Evolutionary conservation across 345 rosid genomes (phyloP).

Genomic region (Melaleuca alternifolia): DNA sequence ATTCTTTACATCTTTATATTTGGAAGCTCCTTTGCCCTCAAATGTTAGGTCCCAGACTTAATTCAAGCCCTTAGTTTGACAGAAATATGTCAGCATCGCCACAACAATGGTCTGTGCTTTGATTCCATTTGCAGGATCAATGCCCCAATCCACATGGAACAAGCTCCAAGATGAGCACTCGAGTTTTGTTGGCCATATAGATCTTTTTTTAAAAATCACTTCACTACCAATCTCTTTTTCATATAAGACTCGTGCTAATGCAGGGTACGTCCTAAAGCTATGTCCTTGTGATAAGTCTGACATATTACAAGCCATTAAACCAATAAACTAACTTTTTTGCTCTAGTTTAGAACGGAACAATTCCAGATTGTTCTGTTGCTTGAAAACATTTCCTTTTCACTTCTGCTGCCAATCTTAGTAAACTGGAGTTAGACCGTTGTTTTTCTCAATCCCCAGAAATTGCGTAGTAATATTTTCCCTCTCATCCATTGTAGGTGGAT

Average conservation of each 20-base stretch:
- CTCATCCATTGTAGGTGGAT: constrained; percentile 49
- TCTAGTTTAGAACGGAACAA: not conserved
- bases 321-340: not conserved
- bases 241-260: not conserved
- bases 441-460: not conserved
- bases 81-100: not conserved
- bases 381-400: not conserved
- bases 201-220: not conserved
- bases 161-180: not conserved
- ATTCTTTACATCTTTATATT: not conserved
- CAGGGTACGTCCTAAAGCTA: not conserved
- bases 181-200: not conserved
- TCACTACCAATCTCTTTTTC: not conserved
- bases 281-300: not conserved
- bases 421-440: not conserved
- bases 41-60: not conserved
- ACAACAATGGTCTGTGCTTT: not conserved
- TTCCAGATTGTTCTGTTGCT: not conserved
- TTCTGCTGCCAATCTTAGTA: not conserved
- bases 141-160: not conserved
- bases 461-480: not conserved
- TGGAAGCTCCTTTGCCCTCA: not conserved
- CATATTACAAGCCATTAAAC: not conserved
- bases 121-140: not conserved
- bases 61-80: not conserved